Base-by-base conservation (phyloP, 345 rosid genomes). In the Camelina laxa region DNA sequence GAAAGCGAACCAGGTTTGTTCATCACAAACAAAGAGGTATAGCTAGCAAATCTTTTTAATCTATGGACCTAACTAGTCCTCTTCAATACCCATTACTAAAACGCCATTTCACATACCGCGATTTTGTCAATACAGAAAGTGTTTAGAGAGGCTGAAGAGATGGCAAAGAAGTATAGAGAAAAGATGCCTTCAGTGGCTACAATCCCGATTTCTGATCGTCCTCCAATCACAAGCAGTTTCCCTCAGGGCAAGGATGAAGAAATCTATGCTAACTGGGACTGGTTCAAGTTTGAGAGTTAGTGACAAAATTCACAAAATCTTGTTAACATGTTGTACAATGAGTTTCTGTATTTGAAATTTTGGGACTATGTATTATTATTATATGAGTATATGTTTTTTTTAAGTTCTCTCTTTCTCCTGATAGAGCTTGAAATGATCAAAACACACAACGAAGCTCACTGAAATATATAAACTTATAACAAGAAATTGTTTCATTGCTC, bases 1-100 rank as follows among this genome's bases (percentile, higher is more conserved):
- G 98, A 94, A 80, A 91, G 96, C 58, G 90, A 91, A 79, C 91
- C 96, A 1, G 98, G 97, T 41, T 80, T 94, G 12, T 84, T 94
- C 67, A n/a, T 88, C 68, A 73, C 86, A 22, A 74, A 88, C 82
- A 94, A 77, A 82, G 93, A 90, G 98, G 98, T 93, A 65, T 67
- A 20, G 7, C 10, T 44, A 16, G 54, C 8, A 9, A 14, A 8
- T 35, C 49, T 61, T 35, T 35, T 45, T 39, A n/a, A 41, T 1
- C 33, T 21, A 38, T 19, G 15, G 7, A 21, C 66, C 0, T 17
- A 31, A 7, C 33, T 16, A 31, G 5, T 1, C 9, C 6, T 36
- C 20, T 64, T 39, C n/a, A 12, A 6, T 47, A 53, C 15, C 30
- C 57, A 51, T 7, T 5, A 3, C 31, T 1, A 8, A 67, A 14